Evolutionary conservation across 495 filamentous ascomycete species (phyloP), one percentile per base, ranked within the genome.

Genomic region (Durotheca rogersii): DNA sequence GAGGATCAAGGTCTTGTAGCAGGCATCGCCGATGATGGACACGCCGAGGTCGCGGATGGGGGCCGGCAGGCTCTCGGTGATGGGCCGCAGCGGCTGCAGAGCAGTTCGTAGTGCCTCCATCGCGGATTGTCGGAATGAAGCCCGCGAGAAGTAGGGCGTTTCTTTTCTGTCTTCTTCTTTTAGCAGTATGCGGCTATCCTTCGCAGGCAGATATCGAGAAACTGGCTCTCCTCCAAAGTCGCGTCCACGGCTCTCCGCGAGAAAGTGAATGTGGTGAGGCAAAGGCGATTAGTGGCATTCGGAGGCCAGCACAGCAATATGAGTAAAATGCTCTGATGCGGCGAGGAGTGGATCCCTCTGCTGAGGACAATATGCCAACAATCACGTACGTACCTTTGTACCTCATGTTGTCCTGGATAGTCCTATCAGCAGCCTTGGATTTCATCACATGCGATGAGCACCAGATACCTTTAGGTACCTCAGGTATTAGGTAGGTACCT

Each of bases 1-100:
- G 52, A 89, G 81, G 34, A 97, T 67, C 32, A 97, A 80, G 11
- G 80, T 76, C 63, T 82, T 81, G 81, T 97, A 93, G 79, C 93
- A 97, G 54, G 71, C 61, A 1, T 84, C 77, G 54, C 90, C 90
- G 64, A 98, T 80, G 67, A 97, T 79, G 33, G 85, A 84, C 53
- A 85, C 70, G 61, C 87, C 85, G 31, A 85, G 75, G 71, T 89
- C 77, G 67, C 80, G 79, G 67, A 97, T 76, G 11, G 88, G 88
- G 15, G 78, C 65, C 16, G 93, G 93, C 41, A 97, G 82, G 60
- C 82, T 83, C 56, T 84, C 78, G 41, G 89, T 89, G 51, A 95
- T 73, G 38, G 89, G 90, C 63, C 85, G 85, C 54, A 94, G 75
- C 38, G 89, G 90, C 63, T 86, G 85, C 60, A 96, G 72, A 41